phyloP scores from a whole-genome alignment of 441 rosid genomes.

The Geranium incanum region DNA sequence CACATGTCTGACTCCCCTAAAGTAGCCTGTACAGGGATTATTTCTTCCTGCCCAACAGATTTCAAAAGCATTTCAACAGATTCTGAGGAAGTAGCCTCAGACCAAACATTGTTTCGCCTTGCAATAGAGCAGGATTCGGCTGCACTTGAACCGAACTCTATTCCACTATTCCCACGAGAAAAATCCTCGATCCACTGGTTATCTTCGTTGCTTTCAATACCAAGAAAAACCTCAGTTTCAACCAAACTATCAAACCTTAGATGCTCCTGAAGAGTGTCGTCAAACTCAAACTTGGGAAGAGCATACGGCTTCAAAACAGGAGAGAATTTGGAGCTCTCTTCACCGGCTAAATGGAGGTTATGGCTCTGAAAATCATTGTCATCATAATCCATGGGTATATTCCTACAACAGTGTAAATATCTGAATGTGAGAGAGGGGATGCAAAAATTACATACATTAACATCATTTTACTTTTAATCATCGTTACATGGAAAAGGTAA shows the following conservation, averaged over 20 bases:
- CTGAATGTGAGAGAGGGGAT: not conserved
- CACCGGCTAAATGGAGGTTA: slow-evolving; percentile 89
- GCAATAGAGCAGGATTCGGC: slow-evolving; percentile 74
- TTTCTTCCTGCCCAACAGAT: slow-evolving; percentile 92
- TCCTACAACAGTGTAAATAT: slow-evolving; percentile 37
- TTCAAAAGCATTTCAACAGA: slow-evolving; percentile 99
- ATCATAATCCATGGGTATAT: slow-evolving; percentile 96
- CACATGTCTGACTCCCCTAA: slow-evolving; percentile 50
- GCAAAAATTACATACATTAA: not conserved
- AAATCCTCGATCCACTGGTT: slow-evolving; percentile 95
- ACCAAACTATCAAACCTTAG: slow-evolving; percentile 82
- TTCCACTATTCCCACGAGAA: slow-evolving; percentile 60
- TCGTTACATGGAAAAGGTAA: not conserved
- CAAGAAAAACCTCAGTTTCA: slow-evolving; percentile 86
- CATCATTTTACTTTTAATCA: not conserved
- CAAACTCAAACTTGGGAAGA: slow-evolving; percentile 93
- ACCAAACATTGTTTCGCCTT: slow-evolving; percentile 92
- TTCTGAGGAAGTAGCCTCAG: slow-evolving; percentile 95
- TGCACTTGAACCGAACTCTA: slow-evolving; percentile 74
- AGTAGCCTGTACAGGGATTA: slow-evolving; percentile 35
- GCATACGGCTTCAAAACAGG: slow-evolving; percentile 69
- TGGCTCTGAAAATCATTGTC: slow-evolving; percentile 95
- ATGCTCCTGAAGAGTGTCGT: slow-evolving; percentile 65
- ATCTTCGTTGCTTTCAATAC: slow-evolving; percentile 80
- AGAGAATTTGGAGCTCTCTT: slow-evolving; percentile 70